A percentile compares a stretch with the other conserved stretches of the same genome.
Evolutionary conservation across 75 land plant genomes (phyloP).

Genomic region (Chamaecyparis obtusa): DNA sequence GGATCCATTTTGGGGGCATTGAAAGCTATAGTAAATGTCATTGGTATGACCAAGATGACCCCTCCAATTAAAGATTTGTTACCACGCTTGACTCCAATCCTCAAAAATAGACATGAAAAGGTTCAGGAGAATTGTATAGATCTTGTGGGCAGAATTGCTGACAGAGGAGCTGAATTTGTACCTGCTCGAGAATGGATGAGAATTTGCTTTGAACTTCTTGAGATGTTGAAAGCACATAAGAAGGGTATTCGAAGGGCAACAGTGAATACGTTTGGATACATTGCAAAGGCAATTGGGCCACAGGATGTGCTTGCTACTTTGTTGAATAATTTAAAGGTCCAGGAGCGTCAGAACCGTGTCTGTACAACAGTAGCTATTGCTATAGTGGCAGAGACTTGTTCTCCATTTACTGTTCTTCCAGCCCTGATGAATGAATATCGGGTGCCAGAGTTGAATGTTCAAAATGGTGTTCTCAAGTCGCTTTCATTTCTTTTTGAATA

Average conservation of each 20-base stretch:
- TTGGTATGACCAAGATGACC: slow-evolving; percentile 99
- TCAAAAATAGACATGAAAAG: slow-evolving; percentile 97
- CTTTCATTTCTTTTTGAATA: slow-evolving; percentile 96
- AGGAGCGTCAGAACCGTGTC: slow-evolving; percentile 95
- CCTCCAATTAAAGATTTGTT: slow-evolving; percentile 96
- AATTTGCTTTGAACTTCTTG: slow-evolving; percentile 97
- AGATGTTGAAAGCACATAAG: slow-evolving; percentile 98
- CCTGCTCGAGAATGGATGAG: slow-evolving; percentile 99
- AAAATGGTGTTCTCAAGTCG: slow-evolving; percentile 94
- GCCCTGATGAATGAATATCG: slow-evolving; percentile 98
- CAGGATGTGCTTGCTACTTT: slow-evolving; percentile 96
- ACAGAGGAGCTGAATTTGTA: slow-evolving; percentile 98
- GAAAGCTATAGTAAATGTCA: slow-evolving; percentile 95
- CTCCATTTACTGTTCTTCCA: slow-evolving; percentile 94
- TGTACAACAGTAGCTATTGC: slow-evolving; percentile 99
- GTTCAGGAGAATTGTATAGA: slow-evolving; percentile 99
- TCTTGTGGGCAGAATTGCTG: slow-evolving; percentile 97
- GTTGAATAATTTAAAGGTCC: slow-evolving; percentile 93
- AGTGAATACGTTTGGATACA: slow-evolving; percentile 99
- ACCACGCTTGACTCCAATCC: slow-evolving; percentile 88
- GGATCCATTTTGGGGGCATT: slow-evolving; percentile 95
- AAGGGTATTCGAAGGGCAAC: slow-evolving; percentile 96
- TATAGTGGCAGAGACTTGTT: slow-evolving; percentile 96
- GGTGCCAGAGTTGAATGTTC: slow-evolving; percentile 95
- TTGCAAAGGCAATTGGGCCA: slow-evolving; percentile 98